Conservation (phyloP, 139 green algal species). For the Raphidocelis subcapitata region DNA sequence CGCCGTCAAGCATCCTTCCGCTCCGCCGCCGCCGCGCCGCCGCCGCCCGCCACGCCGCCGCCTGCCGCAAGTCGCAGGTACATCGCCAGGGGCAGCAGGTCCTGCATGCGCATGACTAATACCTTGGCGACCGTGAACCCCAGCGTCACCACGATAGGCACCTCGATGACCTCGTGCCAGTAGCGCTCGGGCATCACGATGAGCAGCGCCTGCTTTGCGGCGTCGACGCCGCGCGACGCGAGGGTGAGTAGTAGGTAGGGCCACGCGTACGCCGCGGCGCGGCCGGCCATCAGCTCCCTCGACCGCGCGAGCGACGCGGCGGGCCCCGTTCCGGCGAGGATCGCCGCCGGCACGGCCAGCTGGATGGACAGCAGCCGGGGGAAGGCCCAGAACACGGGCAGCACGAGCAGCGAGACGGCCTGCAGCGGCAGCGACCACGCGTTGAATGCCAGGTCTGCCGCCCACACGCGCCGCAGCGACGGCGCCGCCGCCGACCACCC, state of each 20-base stretch:
- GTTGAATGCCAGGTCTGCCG: slow-evolving; percentile 43
- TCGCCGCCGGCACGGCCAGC: slow-evolving; percentile 28
- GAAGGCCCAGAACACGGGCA: slow-evolving; percentile 43
- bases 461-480: slow-evolving; percentile 19
- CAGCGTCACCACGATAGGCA: slow-evolving; percentile 36
- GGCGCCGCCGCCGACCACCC: neutral
- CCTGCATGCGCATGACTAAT: slow-evolving; percentile 38
- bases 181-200: slow-evolving; percentile 36
- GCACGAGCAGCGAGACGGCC: slow-evolving; percentile 42
- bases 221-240: slow-evolving; percentile 17
- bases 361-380: slow-evolving; percentile 48
- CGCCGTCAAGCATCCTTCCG: too few relatives aligned
- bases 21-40: neutral
- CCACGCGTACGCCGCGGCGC: slow-evolving; percentile 32
- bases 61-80: slow-evolving; percentile 22
- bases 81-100: slow-evolving; percentile 37
- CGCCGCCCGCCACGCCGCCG: neutral
- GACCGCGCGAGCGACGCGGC: slow-evolving; percentile 29
- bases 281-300: slow-evolving; percentile 27
- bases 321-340: slow-evolving; percentile 6
- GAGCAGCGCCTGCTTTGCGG: slow-evolving; percentile 25
- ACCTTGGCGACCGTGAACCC: slow-evolving; percentile 40
- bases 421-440: slow-evolving; percentile 47
- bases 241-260: slow-evolving; percentile 41
- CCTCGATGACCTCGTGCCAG: slow-evolving; percentile 55